Evolutionary conservation across 495 filamentous ascomycete species (phyloP).

Genomic region (Hypoxylon trugodes): DNA sequence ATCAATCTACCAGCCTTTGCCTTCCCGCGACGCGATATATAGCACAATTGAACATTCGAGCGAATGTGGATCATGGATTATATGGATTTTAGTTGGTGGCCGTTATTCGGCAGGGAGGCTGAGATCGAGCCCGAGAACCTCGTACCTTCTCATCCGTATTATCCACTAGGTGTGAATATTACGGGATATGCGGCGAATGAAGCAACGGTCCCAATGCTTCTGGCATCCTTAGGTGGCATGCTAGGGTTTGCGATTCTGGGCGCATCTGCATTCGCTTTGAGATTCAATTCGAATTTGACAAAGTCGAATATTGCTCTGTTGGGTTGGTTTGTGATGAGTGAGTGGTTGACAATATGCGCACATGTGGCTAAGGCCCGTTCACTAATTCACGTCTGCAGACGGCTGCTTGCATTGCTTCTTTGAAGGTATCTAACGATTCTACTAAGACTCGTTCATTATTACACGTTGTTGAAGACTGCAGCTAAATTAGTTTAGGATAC

Average conservation of each 20-base stretch:
- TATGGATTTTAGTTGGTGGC: slow-evolving; percentile 22
- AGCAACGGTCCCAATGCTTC: slow-evolving; percentile 55
- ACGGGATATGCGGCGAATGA: slow-evolving; percentile 65
- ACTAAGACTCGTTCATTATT: neutral
- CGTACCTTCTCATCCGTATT: slow-evolving; percentile 69
- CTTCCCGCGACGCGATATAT: slow-evolving; percentile 7
- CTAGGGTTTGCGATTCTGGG: slow-evolving; percentile 54
- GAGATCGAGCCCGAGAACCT: slow-evolving; percentile 30
- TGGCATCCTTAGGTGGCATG: slow-evolving; percentile 56
- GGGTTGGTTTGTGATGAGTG: slow-evolving; percentile 68
- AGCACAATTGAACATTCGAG: neutral
- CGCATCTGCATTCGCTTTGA: slow-evolving; percentile 52
- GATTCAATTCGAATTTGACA: slow-evolving; percentile 50
- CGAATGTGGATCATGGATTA: slow-evolving; percentile 7
- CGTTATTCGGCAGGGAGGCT: slow-evolving; percentile 4
- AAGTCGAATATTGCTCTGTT: slow-evolving; percentile 56
- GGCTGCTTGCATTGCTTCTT: slow-evolving; percentile 80
- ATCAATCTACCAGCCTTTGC: neutral
- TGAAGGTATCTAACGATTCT: slow-evolving; percentile 59
- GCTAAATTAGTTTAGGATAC: slow-evolving; percentile 64
- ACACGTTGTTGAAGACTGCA: neutral
- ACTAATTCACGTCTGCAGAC: slow-evolving; percentile 37
- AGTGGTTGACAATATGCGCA: slow-evolving; percentile 54
- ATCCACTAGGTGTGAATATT: slow-evolving; percentile 69
- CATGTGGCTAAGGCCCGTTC: neutral